These are phyloP conservation scores for Solanum appendiculatum DNA, from an alignment of 257 asterid species.

Conservation along the genomic window DNA sequence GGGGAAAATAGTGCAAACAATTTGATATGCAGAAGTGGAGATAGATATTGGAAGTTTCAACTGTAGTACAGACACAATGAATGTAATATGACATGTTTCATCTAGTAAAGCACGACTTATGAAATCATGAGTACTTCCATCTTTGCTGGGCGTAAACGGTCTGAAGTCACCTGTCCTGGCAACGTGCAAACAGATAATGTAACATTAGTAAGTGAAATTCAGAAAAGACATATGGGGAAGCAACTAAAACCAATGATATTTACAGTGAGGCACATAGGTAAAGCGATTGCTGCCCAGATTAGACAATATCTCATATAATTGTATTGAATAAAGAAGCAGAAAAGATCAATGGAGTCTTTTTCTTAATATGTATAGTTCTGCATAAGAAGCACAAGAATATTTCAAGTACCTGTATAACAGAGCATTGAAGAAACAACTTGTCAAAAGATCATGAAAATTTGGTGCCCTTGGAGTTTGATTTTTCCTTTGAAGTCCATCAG, in stretches of 20 bases:
- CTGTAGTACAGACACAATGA: not conserved
- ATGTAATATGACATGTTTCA: not conserved
- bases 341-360: too few relatives aligned
- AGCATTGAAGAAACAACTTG: too few relatives aligned
- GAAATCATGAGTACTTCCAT: constrained; percentile 36
- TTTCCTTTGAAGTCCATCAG: too few relatives aligned
- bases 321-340: too few relatives aligned
- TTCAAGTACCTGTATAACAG: too few relatives aligned
- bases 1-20: not conserved
- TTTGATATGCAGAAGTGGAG: not conserved
- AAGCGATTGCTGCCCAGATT: too few relatives aligned
- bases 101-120: not conserved
- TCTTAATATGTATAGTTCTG: too few relatives aligned
- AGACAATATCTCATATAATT: too few relatives aligned
- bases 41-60: not conserved
- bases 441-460: too few relatives aligned
- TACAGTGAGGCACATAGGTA: too few relatives aligned
- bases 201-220: constrained; percentile 30
- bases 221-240: not conserved
- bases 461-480: too few relatives aligned
- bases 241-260: not conserved
- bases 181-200: constrained; percentile 84
- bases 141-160: constrained; percentile 88
- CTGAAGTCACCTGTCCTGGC: constrained; percentile 78
- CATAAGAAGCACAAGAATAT: too few relatives aligned